Conservation (phyloP, 495 filamentous ascomycete genomes). For the Cercophora samala region DNA sequence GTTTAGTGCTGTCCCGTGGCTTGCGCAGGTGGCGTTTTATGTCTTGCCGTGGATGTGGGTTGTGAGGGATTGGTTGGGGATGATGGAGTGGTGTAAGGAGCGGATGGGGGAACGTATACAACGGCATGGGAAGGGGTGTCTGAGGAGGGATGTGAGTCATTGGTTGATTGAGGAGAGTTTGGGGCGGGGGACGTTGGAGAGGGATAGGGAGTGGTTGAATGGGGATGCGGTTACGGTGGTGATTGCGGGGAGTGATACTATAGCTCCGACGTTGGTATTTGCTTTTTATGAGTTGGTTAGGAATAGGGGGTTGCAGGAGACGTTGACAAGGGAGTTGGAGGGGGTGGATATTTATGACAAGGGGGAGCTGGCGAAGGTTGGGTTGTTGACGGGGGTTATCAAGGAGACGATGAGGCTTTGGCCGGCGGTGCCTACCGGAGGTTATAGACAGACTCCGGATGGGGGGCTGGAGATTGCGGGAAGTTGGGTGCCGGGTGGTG, state of each 20-base stretch:
- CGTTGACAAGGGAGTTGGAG: conserved; percentile 42
- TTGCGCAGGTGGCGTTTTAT: conserved; percentile 24
- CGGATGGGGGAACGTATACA: conserved; percentile 31
- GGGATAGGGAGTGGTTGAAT: conserved; percentile 34
- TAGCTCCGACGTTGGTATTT: conserved; percentile 45
- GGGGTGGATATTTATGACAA: conserved; percentile 21
- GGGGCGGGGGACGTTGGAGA: conserved; percentile 32
- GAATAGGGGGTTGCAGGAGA: conserved; percentile 34
- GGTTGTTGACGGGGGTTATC: conserved; percentile 47
- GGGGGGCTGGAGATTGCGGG: conserved; percentile 46
- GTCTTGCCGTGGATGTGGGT: conserved; percentile 23
- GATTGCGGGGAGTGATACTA: conserved; percentile 53
- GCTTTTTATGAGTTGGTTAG: conserved; percentile 51
- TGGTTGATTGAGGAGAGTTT: conserved; percentile 39
- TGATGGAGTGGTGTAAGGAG: not conserved
- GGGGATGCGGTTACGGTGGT: conserved; percentile 41
- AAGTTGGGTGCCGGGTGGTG: conserved; percentile 35
- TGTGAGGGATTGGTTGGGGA: conserved; percentile 4
- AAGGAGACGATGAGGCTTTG: conserved; percentile 55
- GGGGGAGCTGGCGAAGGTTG: conserved; percentile 18
- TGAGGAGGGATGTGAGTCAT: conserved; percentile 36
- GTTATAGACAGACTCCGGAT: conserved; percentile 42
- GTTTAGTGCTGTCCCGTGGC: conserved; percentile 28
- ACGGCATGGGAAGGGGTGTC: conserved; percentile 36
- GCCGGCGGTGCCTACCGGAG: conserved; percentile 46